Conservation (phyloP, 2,329 filamentous ascomycete genomes). For the Aspergillus aculeatinus region DNA sequence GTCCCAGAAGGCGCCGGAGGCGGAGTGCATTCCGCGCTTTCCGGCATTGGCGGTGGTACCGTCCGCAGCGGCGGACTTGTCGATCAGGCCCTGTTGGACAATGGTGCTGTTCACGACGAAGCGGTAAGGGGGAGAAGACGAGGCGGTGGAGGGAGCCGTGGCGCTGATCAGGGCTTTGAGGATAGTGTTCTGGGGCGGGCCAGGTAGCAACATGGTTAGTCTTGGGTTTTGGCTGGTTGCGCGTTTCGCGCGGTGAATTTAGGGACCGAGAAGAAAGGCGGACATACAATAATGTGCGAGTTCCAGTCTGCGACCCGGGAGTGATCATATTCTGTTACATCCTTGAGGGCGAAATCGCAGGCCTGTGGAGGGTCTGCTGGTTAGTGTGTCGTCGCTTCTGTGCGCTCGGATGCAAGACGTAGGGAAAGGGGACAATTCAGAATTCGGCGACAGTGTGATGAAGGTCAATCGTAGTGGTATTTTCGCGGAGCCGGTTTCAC, state of each 20-base stretch:
- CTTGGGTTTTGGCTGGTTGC: neutral
- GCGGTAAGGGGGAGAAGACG: conserved; percentile 67
- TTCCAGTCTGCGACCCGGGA: conserved; percentile 85
- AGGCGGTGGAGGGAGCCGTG: conserved; percentile 37
- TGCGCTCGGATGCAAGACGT: neutral
- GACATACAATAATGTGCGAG: conserved; percentile 80
- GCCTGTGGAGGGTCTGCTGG: conserved; percentile 56
- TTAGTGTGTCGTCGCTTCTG: neutral
- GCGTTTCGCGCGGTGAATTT: neutral
- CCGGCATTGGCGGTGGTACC: conserved; percentile 65
- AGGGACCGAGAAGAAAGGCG: neutral
- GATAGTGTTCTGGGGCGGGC: conserved; percentile 35
- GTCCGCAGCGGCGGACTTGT: conserved; percentile 53
- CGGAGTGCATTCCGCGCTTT: conserved; percentile 67
- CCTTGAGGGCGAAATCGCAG: conserved; percentile 74
- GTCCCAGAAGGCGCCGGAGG: conserved; percentile 52
- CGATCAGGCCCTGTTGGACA: conserved; percentile 76
- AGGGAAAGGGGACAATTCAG: neutral
- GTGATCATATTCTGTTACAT: conserved; percentile 81
- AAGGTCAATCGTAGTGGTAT: too few relatives aligned
- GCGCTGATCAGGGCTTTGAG: conserved; percentile 44
- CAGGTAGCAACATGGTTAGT: neutral
- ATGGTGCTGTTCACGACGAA: conserved; percentile 98
- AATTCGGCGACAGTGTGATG: too few relatives aligned
- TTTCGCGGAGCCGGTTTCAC: too few relatives aligned